Base-by-base conservation (phyloP, 2,329 filamentous ascomycete genomes). In the Talaromyces sp. region DNA sequence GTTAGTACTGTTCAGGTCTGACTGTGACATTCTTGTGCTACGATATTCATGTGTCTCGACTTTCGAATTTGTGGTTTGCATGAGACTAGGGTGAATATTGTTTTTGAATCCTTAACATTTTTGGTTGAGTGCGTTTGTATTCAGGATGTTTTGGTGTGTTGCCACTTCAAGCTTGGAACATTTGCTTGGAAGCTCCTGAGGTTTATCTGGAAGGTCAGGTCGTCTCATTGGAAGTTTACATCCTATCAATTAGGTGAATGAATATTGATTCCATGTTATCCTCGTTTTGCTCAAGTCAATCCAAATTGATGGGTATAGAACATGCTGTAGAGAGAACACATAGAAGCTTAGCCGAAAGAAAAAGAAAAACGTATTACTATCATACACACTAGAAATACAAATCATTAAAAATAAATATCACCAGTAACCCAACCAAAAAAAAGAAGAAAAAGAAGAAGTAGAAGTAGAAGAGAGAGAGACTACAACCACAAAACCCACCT, bases 401-500 rank as follows among this genome's bases (percentile, higher is more conserved):
- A 17, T 21, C 10, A 33, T 35, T 13, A 28, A 48, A 35, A 17
- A 41, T 28, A 56, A 40, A 56, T 35, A 48, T 35, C 37, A 45
- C 22, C 40, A 11, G 13, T 10, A 10, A 28, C n/a, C 15, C 3
- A 33, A 33, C 2, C 17, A 40, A 39, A 22, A 36, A 17, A 41
- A 40, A 40, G 21, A 25, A 33, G n/a, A 25, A 28, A 31, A 31
- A 39, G 19, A 31, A 19, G 15, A 31, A 22, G 31, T 6, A 21
- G 19, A 46, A 48, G 43, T n/a, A 39, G 4, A 37, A 22, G 21
- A 21, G 31, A 28, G 31, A 28, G 36, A 41, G 35, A n/a, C 76
- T 72, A 89, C 64, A 94, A 72, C 89, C 89, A 96, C 62, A 96
- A 75, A 69, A 97, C 73, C 93, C 93, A 97, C 68, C 81, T 81